phyloP scores from a whole-genome alignment of 1,284 basidiomycete species.

The Trichosporon sp. region DNA sequence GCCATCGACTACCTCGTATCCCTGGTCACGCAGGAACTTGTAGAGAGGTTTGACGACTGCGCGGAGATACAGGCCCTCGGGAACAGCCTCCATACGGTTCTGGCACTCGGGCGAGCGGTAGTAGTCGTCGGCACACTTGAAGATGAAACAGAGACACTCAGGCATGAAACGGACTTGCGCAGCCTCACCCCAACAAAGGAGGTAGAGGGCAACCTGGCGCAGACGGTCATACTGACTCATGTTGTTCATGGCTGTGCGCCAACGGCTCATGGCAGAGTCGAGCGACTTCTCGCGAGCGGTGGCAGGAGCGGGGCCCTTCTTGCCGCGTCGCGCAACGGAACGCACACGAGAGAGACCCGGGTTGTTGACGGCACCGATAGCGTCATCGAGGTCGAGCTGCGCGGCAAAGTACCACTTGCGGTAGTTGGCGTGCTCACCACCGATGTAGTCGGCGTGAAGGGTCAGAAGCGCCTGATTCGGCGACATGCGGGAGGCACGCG shows the following conservation, averaged over 20 bases:
- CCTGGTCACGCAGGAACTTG: conserved; percentile 93
- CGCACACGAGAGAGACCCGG: conserved; percentile 79
- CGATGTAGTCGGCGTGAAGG: conserved; percentile 97
- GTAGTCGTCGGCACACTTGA: conserved; percentile 99
- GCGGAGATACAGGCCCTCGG: conserved; percentile 88
- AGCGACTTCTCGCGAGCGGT: conserved; percentile 71
- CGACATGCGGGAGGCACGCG: conserved; percentile 93
- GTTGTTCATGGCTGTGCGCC: conserved; percentile 96
- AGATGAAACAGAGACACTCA: conserved; percentile 97
- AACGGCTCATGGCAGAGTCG: conserved; percentile 78
- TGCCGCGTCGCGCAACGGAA: conserved; percentile 61
- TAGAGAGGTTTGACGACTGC: conserved; percentile 95
- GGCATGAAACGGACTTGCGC: conserved; percentile 98
- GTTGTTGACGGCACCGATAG: conserved; percentile 86
- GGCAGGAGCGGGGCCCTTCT: conserved; percentile 49
- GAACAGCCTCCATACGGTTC: conserved; percentile 83
- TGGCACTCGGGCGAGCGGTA: conserved; percentile 99
- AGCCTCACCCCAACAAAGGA: conserved; percentile 97
- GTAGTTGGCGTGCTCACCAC: conserved; percentile 93
- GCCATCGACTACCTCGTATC: conserved; percentile 93
- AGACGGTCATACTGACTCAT: conserved; percentile 98
- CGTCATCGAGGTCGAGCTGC: conserved; percentile 97
- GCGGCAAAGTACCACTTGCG: conserved; percentile 99
- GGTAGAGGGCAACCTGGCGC: conserved; percentile 90
- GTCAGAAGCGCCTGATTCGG: conserved; percentile 92